phyloP scores from a whole-genome alignment of 1,139 yeast genomes.

The Candida albicans region DNA sequence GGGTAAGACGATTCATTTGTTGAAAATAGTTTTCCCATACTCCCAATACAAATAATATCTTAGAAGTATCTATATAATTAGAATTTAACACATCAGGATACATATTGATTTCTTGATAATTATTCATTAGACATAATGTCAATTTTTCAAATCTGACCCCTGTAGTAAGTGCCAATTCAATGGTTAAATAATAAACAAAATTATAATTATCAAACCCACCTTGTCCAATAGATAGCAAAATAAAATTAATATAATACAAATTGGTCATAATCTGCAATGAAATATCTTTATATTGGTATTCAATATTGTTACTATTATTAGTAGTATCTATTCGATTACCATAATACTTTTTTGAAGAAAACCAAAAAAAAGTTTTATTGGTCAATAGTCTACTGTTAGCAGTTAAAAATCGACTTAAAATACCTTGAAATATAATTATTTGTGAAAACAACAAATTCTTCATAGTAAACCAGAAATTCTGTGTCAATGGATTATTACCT shows the following conservation, averaged over 20 bases:
- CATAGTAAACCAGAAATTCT: constrained; percentile 37
- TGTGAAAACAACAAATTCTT: constrained; percentile 52
- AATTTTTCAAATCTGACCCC: constrained; percentile 35
- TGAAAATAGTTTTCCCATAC: constrained; percentile 59
- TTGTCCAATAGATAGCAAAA: constrained; percentile 60
- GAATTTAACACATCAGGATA: constrained; percentile 33
- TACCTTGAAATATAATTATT: constrained; percentile 57
- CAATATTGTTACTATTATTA: constrained; percentile 12
- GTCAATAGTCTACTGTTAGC: constrained; percentile 7
- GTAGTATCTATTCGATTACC: no score
- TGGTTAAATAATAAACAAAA: constrained; percentile 55
- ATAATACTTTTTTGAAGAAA: background rate
- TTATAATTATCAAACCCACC: constrained; percentile 73
- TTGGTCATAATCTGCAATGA: constrained; percentile 41
- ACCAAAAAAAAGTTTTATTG: constrained; percentile 7
- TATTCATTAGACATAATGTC: constrained; percentile 41
- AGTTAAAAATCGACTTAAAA: constrained; percentile 39
- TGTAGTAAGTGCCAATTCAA: constrained; percentile 39
- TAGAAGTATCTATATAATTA: constrained; percentile 44
- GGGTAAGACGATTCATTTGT: constrained; percentile 19
- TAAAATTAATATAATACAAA: constrained; percentile 55
- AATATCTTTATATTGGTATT: constrained; percentile 28
- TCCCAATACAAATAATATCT: constrained; percentile 56
- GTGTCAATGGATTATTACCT: constrained; percentile 16
- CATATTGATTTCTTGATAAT: constrained; percentile 38